Percentiles rank a stretch among this genome's conserved stretches.
Conservation (phyloP, 2,329 filamentous ascomycete species). For the Colletotrichum spaethianum region DNA sequence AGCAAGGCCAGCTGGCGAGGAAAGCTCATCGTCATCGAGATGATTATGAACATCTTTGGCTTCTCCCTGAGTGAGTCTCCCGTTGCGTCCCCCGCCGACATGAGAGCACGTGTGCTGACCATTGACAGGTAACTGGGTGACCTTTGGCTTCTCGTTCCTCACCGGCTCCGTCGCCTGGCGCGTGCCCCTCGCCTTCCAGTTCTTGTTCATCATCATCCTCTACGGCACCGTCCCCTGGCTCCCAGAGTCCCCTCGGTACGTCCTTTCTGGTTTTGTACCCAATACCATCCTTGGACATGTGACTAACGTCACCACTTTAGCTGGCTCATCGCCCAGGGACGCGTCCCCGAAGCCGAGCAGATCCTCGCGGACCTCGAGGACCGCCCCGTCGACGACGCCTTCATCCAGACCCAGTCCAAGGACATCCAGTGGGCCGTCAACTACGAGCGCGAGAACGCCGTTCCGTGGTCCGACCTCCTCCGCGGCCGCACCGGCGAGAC, state of each 20-base stretch:
- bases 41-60: constrained; percentile 50
- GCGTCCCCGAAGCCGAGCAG: constrained; percentile 48
- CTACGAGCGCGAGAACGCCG: constrained; percentile 57
- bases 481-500: constrained; percentile 59
- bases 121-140: constrained; percentile 53
- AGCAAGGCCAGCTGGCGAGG: constrained; percentile 51
- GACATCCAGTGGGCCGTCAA: constrained; percentile 51
- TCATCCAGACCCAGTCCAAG: constrained; percentile 45
- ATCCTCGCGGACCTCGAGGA: constrained; percentile 49
- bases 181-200: constrained; percentile 60
- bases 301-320: background rate
- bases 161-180: constrained; percentile 54
- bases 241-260: constrained; percentile 50
- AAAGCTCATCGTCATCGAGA: constrained; percentile 51
- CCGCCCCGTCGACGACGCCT: constrained; percentile 44
- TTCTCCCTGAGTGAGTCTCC: constrained; percentile 44
- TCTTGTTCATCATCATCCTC: constrained; percentile 55
- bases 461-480: constrained; percentile 65
- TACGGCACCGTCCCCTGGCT: constrained; percentile 49
- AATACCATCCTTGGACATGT: background rate
- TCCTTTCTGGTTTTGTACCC: background rate
- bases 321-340: constrained; percentile 47
- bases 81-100: too few species aligned
- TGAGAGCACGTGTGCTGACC: background rate
- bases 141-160: constrained; percentile 53